Evolutionary conservation across 768 basidiomycete species (phyloP), one percentile per base, ranked within the genome.

Genomic region (Suillus clintonianus): DNA sequence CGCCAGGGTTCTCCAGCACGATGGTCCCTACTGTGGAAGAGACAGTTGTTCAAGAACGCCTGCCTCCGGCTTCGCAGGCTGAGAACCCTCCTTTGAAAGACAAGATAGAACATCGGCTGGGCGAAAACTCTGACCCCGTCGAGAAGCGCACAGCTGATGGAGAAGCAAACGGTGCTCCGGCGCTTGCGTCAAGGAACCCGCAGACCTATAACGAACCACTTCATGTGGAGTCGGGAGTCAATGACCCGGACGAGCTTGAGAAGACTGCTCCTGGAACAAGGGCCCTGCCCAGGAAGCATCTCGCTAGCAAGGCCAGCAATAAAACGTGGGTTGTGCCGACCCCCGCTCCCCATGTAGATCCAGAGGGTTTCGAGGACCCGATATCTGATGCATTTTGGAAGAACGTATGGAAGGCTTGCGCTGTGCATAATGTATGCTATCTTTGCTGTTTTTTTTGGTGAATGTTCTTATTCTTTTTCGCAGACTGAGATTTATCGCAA

Each of bases 401-500:
- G 71, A 83, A 91, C 64, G 84, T 91, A 42, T 99, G 97, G 97
- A 82, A 90, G 3, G 87, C 92, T 15, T 88, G 87, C 56, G 95
- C 97, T 0, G 86, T 86, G 24, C 90, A 95, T 69, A 99, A 99
- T 74, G 95, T 96, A 60, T 65, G 91, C 80, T 37, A 39, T 65
- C 37, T 19, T 30, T 37, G 17, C 27, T 27, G 27, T 27, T 27
- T 27, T 27, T 27, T 27, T 27, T n/a, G 5, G 5, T 59, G 14
- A 27, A 30, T 34, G n/a, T 53, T 13, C 65, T 67, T 6, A 64
- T n/a, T 15, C 7, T 37, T 59, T 60, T 15, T 58, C 62, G 13
- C 64, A 96, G 95, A 99, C 97, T 65, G 93, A 97, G 73, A 94
- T 98, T 67, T 98, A 86, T 78, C 89, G 95, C 61, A 96, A 92